These are phyloP conservation scores for Aegilops sharonensis DNA, from an alignment of 176 grass and related monocot genomes.

Conservation along the genomic window DNA sequence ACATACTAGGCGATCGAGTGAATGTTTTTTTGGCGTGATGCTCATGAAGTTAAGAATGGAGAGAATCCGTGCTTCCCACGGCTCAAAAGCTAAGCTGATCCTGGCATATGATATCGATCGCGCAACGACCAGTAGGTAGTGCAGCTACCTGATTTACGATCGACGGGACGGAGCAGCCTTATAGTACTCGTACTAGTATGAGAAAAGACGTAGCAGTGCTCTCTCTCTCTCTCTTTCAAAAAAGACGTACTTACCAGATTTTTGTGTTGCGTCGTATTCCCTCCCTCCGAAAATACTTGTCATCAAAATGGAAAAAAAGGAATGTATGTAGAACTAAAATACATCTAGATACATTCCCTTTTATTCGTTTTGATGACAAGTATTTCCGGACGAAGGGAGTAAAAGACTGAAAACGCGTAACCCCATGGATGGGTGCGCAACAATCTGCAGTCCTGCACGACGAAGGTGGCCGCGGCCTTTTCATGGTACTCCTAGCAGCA, in stretches of 20 bases:
- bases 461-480: not conserved
- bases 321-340: too few species aligned
- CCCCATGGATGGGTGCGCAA: not conserved
- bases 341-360: too few species aligned
- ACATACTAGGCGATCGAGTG: too few species aligned
- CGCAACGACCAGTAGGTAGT: not conserved
- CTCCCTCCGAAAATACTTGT: too few species aligned
- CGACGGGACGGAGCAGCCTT: not conserved
- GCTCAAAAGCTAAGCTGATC: not conserved
- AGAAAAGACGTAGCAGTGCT: not conserved
- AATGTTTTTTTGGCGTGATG: not conserved
- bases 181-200: not conserved
- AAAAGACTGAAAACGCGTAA: not conserved
- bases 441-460: not conserved
- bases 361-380: too few species aligned
- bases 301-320: too few species aligned
- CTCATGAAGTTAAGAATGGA: not conserved
- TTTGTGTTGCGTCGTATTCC: not conserved
- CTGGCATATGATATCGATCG: not conserved
- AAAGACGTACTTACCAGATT: not conserved
- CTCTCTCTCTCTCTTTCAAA: too few species aligned
- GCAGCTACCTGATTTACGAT: not conserved
- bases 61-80: not conserved
- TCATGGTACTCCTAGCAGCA: not conserved
- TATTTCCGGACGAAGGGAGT: not conserved